A percentile compares a stretch with the other conserved stretches of the same genome.
Conservation (phyloP, 441 rosid species). For the Pelargonium fulgidum region DNA sequence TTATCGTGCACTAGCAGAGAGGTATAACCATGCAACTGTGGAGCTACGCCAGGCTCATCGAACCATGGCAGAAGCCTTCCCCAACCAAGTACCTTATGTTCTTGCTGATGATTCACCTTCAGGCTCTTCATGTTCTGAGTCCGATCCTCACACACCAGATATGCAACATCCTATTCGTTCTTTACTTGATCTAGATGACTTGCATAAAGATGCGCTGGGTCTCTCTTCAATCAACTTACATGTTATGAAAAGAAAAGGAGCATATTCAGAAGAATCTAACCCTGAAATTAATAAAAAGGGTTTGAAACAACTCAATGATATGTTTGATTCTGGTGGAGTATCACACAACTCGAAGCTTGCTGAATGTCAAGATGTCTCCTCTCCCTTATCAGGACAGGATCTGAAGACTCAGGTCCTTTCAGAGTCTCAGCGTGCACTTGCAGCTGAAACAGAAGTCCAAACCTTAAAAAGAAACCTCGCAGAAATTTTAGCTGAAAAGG, state of each 20-base stretch:
- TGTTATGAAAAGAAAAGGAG: conserved; percentile 24
- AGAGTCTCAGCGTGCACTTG: conserved; percentile 29
- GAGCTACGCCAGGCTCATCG: conserved; percentile 69
- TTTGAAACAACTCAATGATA: conserved; percentile 36
- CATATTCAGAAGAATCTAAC: conserved; percentile 32
- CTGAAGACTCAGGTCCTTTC: conserved; percentile 24
- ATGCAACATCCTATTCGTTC: conserved; percentile 30
- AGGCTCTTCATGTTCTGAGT: conserved; percentile 29
- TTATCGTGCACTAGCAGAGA: conserved; percentile 74
- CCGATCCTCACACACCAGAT: conserved; percentile 43
- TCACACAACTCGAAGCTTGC: conserved; percentile 15
- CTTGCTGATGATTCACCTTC: conserved; percentile 44
- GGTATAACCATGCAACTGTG: conserved; percentile 66
- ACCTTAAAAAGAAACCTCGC: conserved; percentile 39
- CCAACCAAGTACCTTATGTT: conserved; percentile 47
- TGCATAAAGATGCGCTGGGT: conserved; percentile 27
- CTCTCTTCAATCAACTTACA: conserved; percentile 24
- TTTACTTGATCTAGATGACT: conserved; percentile 33
- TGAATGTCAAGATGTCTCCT: conserved; percentile 13
- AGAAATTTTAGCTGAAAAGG: conserved; percentile 50
- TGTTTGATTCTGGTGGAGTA: conserved; percentile 24
- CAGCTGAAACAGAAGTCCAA: conserved; percentile 44
- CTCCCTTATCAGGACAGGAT: conserved; percentile 16
- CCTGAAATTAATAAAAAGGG: conserved; percentile 40
- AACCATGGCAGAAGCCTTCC: conserved; percentile 61